These are phyloP conservation scores for Microthyrium microscopicum DNA, from an alignment of 2,329 filamentous ascomycete genomes.

Conservation along the genomic window DNA sequence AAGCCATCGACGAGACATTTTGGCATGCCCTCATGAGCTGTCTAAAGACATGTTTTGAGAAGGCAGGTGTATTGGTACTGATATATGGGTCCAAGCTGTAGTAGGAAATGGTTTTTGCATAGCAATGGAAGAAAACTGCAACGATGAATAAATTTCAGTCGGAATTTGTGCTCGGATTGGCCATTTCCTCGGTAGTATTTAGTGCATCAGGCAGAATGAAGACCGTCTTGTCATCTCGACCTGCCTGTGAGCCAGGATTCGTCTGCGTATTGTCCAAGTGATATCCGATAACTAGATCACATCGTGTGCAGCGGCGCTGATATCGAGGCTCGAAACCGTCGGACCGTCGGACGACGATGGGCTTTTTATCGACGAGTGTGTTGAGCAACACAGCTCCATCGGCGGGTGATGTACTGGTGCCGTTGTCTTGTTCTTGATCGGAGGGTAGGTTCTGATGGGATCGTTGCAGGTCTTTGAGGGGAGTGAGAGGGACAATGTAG, in stretches of 20 bases:
- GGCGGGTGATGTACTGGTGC: slow-evolving; percentile 5
- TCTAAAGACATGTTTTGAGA: background rate
- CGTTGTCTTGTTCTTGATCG: slow-evolving; percentile 10
- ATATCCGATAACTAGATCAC: slow-evolving; percentile 46
- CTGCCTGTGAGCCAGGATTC: slow-evolving; percentile 12
- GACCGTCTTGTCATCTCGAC: slow-evolving; percentile 30
- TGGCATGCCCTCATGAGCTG: background rate
- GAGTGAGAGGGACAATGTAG: slow-evolving; percentile 39
- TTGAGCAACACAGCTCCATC: slow-evolving; percentile 35
- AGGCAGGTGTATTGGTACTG: background rate
- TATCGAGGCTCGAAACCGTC: slow-evolving; percentile 54
- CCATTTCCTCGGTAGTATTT: slow-evolving; percentile 40
- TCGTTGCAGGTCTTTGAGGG: slow-evolving; percentile 11
- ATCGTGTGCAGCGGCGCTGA: slow-evolving; percentile 42
- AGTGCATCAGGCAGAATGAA: slow-evolving; percentile 46
- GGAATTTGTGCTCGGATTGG: background rate
- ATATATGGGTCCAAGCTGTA: no score
- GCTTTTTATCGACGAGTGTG: slow-evolving; percentile 29
- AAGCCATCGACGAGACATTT: background rate
- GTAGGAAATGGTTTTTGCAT: no score
- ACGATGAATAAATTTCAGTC: no score
- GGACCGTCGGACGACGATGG: slow-evolving; percentile 35
- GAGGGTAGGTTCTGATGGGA: no score
- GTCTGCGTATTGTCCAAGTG: slow-evolving; percentile 39
- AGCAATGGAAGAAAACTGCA: no score